A percentile compares a stretch with the other conserved stretches of the same genome.
phyloP scores from a whole-genome alignment of 352 stramenopile genomes.

The Globisporangium paroecandrum region DNA sequence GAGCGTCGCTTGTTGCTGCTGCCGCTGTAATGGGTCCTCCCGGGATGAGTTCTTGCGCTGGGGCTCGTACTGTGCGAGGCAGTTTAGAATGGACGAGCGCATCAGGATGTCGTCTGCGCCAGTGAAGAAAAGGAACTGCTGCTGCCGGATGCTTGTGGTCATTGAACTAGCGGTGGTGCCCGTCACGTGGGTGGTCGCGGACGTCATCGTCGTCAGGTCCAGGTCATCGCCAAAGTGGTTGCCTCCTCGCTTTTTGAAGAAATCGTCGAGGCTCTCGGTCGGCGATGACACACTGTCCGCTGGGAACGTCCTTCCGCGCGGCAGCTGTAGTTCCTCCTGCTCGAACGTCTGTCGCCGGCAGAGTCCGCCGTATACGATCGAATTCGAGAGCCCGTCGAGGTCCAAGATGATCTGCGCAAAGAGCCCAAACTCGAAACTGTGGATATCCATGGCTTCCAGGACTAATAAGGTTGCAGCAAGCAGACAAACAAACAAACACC shows the following conservation, averaged over 20 bases:
- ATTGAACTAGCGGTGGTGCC: background rate
- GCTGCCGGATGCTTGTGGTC: background rate
- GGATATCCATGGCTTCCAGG: slow-evolving; percentile 33
- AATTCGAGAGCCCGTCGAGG: slow-evolving; percentile 69
- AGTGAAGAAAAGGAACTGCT: slow-evolving; percentile 7
- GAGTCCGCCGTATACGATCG: slow-evolving; percentile 68
- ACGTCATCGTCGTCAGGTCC: slow-evolving; percentile 16
- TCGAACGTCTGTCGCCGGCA: slow-evolving; percentile 28
- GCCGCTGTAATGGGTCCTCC: background rate
- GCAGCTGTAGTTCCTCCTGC: slow-evolving; percentile 12
- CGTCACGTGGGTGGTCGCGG: background rate
- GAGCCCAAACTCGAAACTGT: slow-evolving; percentile 39
- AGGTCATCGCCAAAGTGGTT: slow-evolving; percentile 18
- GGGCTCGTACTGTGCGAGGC: slow-evolving; percentile 1
- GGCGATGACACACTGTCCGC: slow-evolving; percentile 45
- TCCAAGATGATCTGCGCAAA: slow-evolving; percentile 59
- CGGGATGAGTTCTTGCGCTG: slow-evolving; percentile 9
- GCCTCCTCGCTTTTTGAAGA: slow-evolving; percentile 28
- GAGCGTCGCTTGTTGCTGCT: background rate
- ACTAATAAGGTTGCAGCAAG: slow-evolving; percentile 22
- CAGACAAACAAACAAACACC: background rate
- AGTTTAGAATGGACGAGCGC: slow-evolving; percentile 15
- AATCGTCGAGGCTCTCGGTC: slow-evolving; percentile 33
- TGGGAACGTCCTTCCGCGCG: slow-evolving; percentile 25
- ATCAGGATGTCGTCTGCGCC: slow-evolving; percentile 15